A percentile compares a stretch with the other conserved stretches of the same genome.
These are phyloP conservation scores for Coprinopsis marcescibilis DNA, from an alignment of 768 basidiomycete species.

Conservation along the genomic window DNA sequence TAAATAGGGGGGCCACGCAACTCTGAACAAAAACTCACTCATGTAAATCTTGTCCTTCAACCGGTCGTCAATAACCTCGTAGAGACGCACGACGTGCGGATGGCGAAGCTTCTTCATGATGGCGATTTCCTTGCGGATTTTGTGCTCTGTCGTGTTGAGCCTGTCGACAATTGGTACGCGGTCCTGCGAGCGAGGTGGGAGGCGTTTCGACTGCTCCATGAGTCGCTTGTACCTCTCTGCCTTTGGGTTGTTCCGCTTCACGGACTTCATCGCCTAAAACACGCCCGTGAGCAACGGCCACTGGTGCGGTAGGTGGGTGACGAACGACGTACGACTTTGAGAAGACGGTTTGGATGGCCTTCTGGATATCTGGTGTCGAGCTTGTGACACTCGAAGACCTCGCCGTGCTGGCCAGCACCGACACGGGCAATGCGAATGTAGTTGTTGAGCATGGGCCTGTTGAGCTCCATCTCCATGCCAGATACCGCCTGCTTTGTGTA, in stretches of 20 bases:
- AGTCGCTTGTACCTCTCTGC: constrained; percentile 41
- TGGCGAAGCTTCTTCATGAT: constrained; percentile 98
- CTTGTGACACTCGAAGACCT: constrained; percentile 67
- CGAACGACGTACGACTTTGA: constrained; percentile 34
- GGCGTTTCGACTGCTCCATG: constrained; percentile 23
- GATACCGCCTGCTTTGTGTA: constrained; percentile 43
- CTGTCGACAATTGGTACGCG: constrained; percentile 55
- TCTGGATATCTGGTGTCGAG: constrained; percentile 37
- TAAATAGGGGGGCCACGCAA: constrained; percentile 5
- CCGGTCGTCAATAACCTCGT: constrained; percentile 93
- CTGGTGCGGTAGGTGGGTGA: not conserved
- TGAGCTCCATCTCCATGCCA: constrained; percentile 13
- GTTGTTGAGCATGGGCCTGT: constrained; percentile 67
- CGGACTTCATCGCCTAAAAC: constrained; percentile 71
- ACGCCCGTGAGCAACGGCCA: not conserved
- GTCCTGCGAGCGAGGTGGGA: constrained; percentile 38
- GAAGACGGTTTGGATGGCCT: constrained; percentile 36
- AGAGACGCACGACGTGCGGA: constrained; percentile 82
- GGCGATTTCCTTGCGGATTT: constrained; percentile 91
- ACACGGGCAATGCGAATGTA: constrained; percentile 73
- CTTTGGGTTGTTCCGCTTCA: constrained; percentile 66
- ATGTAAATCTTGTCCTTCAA: constrained; percentile 87
- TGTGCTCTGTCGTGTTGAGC: constrained; percentile 68
- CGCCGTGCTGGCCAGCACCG: constrained; percentile 87
- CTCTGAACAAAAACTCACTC: too few species aligned